Evolutionary conservation across 768 basidiomycete species (phyloP).

Genomic region (Suillus subluteus): DNA sequence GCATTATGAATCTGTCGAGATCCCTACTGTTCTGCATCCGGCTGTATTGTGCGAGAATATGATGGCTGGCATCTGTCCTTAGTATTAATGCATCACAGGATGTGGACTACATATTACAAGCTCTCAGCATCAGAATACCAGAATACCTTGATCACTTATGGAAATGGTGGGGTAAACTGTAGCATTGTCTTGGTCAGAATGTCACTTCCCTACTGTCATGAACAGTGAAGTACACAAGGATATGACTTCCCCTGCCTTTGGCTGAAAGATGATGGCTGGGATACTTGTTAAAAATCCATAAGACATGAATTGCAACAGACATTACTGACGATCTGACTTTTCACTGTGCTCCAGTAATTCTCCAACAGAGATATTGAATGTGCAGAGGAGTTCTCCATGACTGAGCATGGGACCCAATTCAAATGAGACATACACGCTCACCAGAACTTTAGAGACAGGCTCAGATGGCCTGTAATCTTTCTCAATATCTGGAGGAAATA

Average conservation of each 20-base stretch:
- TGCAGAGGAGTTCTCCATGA: neutral
- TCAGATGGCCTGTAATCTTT: neutral
- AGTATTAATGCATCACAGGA: no score
- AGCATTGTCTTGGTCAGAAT: neutral
- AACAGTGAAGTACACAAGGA: no score
- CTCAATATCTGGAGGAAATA: no score
- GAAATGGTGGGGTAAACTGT: neutral
- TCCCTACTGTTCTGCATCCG: neutral
- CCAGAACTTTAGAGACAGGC: neutral
- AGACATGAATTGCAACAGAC: no score
- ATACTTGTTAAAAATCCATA: neutral
- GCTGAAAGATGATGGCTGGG: neutral
- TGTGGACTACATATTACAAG: no score
- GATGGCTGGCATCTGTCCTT: no score
- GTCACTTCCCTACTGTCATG: no score
- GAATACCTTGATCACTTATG: neutral
- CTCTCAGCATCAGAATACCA: no score
- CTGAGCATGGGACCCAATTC: slow-evolving; percentile 7
- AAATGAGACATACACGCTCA: neutral
- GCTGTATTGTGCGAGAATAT: neutral
- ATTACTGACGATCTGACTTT: neutral
- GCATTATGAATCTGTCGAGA: neutral
- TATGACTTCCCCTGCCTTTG: neutral
- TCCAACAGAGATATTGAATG: neutral
- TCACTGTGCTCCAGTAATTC: slow-evolving; percentile 4